phyloP scores from a whole-genome alignment of 2,329 filamentous ascomycete species.

The Aspergillus pseudonomiae region DNA sequence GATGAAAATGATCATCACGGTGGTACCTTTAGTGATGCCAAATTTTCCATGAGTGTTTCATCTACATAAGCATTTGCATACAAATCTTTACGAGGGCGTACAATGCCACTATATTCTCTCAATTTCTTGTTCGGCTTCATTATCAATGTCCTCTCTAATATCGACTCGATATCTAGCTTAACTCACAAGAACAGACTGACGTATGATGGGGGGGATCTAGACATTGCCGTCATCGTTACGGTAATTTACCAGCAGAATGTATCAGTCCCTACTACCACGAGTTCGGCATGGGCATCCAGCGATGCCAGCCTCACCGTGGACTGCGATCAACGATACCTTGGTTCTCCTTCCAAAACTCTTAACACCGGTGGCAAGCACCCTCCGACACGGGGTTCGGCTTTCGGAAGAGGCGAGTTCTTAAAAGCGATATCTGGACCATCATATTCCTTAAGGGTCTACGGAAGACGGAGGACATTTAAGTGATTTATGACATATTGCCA shows the following conservation, averaged over 20 bases:
- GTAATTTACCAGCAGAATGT: conserved; percentile 16
- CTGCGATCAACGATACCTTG: conserved; percentile 13
- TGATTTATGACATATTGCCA: conserved; percentile 5
- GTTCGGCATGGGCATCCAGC: neutral
- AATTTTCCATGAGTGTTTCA: conserved; percentile 10
- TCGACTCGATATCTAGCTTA: neutral
- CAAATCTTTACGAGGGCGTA: neutral
- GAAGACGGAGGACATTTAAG: neutral
- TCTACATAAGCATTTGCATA: conserved; percentile 5
- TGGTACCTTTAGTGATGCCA: conserved; percentile 8
- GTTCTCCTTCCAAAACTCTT: conserved; percentile 10
- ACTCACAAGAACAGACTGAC: neutral
- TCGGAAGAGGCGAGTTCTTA: conserved; percentile 5
- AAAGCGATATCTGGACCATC: neutral
- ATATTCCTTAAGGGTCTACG: neutral
- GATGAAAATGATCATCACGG: conserved; percentile 9
- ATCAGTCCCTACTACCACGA: conserved; percentile 7
- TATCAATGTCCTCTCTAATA: neutral
- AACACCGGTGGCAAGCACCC: conserved; percentile 12
- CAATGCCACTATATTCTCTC: neutral
- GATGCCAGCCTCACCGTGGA: conserved; percentile 18
- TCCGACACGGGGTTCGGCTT: conserved; percentile 4
- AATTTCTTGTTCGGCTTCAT: neutral
- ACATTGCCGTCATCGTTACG: neutral
- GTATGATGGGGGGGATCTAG: neutral